Conservation (phyloP, 192 early-diverging fungal genomes). For the Gaertneriomyces semiglobifer region DNA sequence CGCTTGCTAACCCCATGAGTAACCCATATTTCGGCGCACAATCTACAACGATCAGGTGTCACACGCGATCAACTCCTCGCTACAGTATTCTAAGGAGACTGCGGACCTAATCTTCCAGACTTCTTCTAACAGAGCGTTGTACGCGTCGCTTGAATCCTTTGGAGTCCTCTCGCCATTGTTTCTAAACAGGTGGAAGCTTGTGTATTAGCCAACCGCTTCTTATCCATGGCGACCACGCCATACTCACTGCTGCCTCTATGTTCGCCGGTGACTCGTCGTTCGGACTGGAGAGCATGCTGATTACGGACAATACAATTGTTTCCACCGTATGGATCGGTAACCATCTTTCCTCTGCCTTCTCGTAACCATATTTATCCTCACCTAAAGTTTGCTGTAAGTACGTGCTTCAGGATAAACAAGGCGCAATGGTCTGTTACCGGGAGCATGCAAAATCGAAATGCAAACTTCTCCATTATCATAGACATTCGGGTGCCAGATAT, state of each 20-base stretch:
- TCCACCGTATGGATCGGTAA: conserved; percentile 93
- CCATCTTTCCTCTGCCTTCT: conserved; percentile 88
- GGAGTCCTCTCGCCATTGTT: conserved; percentile 69
- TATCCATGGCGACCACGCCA: not conserved
- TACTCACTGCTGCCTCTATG: conserved; percentile 84
- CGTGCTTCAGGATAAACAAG: not conserved
- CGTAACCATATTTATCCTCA: conserved; percentile 92
- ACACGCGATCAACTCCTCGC: no score
- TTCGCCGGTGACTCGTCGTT: conserved; percentile 97
- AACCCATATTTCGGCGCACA: no score
- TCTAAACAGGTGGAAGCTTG: conserved; percentile 42
- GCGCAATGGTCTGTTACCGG: conserved; percentile 9
- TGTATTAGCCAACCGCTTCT: not conserved
- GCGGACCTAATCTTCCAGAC: conserved; percentile 37
- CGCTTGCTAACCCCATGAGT: no score
- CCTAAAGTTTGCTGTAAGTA: conserved; percentile 26
- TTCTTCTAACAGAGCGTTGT: conserved; percentile 53
- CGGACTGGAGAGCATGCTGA: conserved; percentile 86
- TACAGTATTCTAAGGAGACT: no score
- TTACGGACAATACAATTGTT: conserved; percentile 84
- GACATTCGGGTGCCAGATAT: conserved; percentile 94
- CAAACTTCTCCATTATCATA: conserved; percentile 89
- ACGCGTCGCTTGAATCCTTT: conserved; percentile 72
- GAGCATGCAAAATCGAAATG: conserved; percentile 89
- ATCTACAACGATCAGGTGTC: no score